Conservation (phyloP, 257 asterid genomes). For the Galeopsis tetrahit region DNA sequence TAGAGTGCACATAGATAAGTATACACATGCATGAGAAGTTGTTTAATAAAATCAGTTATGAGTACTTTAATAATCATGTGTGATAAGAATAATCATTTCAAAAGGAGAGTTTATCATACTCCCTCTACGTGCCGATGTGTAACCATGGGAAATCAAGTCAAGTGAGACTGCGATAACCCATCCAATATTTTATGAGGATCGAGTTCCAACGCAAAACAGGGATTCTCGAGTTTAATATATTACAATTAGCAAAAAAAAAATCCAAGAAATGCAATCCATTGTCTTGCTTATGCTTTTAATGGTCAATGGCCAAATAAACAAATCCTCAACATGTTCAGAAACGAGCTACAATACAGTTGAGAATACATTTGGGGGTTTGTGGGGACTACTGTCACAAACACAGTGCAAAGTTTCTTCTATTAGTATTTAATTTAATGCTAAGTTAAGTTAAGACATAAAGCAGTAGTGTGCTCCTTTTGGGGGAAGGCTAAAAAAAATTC, state of each 20-base stretch:
- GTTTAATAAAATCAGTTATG: constrained; percentile 10
- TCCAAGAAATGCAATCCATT: background rate
- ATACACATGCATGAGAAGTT: constrained; percentile 5
- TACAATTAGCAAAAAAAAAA: background rate
- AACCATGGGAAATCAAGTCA: constrained; percentile 6
- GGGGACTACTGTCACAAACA: background rate
- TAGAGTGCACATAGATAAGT: background rate
- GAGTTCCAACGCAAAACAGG: background rate
- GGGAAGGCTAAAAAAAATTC: constrained; percentile 1
- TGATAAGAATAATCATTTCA: background rate
- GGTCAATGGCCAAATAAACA: constrained; percentile 13
- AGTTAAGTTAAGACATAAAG: background rate
- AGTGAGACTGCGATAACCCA: constrained; percentile 1
- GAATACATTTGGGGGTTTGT: background rate
- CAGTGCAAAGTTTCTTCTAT: background rate
- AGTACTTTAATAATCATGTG: background rate
- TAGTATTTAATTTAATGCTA: background rate
- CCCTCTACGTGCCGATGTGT: background rate
- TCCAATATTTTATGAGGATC: background rate
- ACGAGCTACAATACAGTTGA: background rate
- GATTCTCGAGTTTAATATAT: background rate
- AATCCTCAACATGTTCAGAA: background rate
- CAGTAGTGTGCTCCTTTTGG: background rate
- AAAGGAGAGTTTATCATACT: background rate
- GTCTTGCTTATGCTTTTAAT: background rate